These are phyloP conservation scores for Hypomontagnella monticulosa DNA, from an alignment of 495 filamentous ascomycete species.

Conservation along the genomic window DNA sequence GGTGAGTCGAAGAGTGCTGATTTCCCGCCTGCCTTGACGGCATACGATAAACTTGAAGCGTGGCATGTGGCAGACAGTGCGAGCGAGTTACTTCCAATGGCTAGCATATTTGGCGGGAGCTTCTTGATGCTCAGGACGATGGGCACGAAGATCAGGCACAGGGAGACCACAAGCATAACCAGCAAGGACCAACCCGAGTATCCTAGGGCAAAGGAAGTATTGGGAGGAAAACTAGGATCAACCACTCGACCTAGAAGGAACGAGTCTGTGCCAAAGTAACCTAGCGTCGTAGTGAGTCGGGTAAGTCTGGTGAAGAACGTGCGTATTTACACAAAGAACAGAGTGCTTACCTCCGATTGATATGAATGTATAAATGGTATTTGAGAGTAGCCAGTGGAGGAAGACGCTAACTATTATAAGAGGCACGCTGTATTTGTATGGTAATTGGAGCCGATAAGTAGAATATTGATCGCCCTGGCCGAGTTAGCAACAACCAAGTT, in stretches of 20 bases:
- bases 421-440: conserved; percentile 41
- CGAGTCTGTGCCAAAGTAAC: conserved; percentile 22
- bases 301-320: no score
- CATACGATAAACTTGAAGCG: conserved; percentile 23
- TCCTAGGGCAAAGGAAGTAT: conserved; percentile 29
- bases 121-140: conserved; percentile 13
- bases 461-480: conserved; percentile 47
- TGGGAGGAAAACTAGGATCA: conserved; percentile 30
- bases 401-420: conserved; percentile 30
- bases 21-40: background rate
- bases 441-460: conserved; percentile 50
- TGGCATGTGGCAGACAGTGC: conserved; percentile 37
- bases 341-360: conserved; percentile 26
- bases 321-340: background rate
- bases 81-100: conserved; percentile 36
- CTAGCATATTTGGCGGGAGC: conserved; percentile 29
- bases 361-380: conserved; percentile 32
- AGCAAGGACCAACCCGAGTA: conserved; percentile 31
- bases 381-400: conserved; percentile 39
- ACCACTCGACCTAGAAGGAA: background rate
- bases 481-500: background rate
- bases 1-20: conserved; percentile 1
- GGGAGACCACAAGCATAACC: conserved; percentile 11
- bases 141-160: conserved; percentile 22
- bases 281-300: background rate